A percentile compares a stretch with the other conserved stretches of the same genome.
These are phyloP conservation scores for Fusarium sp. DNA, from an alignment of 2,329 filamentous ascomycete species.

Conservation along the genomic window DNA sequence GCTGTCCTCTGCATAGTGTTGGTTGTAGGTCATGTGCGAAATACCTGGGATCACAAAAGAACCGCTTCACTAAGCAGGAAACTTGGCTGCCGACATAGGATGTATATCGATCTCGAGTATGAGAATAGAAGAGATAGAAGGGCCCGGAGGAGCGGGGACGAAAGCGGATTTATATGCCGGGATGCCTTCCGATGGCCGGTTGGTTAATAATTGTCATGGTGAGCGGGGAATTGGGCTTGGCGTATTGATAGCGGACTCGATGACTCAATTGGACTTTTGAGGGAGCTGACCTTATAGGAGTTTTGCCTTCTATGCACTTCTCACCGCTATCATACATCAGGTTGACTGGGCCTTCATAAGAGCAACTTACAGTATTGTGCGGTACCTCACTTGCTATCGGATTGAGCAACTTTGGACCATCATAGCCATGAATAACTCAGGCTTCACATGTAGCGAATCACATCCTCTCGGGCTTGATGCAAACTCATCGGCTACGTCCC, in stretches of 20 bases:
- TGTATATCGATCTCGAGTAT: not conserved
- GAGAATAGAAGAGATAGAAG: not conserved
- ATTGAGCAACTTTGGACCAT: slow-evolving; percentile 7
- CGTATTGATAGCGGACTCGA: slow-evolving; percentile 1
- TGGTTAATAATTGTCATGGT: slow-evolving; percentile 22
- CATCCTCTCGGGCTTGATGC: not conserved
- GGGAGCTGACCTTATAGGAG: not conserved
- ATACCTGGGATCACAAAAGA: slow-evolving; percentile 14
- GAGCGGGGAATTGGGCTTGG: slow-evolving; percentile 11
- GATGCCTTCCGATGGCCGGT: slow-evolving; percentile 15
- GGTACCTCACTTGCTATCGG: not conserved
- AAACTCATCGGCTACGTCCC: not conserved
- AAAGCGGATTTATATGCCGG: slow-evolving; percentile 25
- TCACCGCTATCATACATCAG: not conserved
- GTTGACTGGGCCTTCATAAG: no score
- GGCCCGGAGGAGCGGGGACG: not conserved
- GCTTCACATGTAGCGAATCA: not conserved
- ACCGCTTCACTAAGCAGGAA: not conserved
- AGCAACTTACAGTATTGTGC: no score
- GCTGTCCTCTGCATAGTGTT: slow-evolving; percentile 48
- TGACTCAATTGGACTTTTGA: slow-evolving; percentile 3
- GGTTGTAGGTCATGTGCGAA: slow-evolving; percentile 27
- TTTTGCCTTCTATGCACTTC: slow-evolving; percentile 5
- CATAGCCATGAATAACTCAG: slow-evolving; percentile 23
- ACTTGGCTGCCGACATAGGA: slow-evolving; percentile 2